Evolutionary conservation across 2,329 filamentous ascomycete species (phyloP), one percentile per base, ranked within the genome.

Genomic region (Neofusicoccum ribis): DNA sequence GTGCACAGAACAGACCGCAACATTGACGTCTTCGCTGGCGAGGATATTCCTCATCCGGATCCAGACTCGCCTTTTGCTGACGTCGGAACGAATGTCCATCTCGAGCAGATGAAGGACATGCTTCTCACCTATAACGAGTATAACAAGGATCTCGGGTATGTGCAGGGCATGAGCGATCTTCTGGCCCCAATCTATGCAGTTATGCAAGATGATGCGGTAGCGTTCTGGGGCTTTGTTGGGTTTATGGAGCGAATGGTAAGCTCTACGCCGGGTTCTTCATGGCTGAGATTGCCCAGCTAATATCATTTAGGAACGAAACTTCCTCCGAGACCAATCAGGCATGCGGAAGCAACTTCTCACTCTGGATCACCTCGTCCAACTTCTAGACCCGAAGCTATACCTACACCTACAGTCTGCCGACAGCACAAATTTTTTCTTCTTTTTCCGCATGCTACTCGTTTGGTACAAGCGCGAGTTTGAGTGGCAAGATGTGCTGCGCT

Each of bases 31-130:
- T 99, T 99, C 75, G 90, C 92, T 8, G 95, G 95, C 67, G 95
- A 99, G 78, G 95, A 98, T 73, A 96, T 93, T 46, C 94, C 95
- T 7, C 95, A 99, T 74, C 96, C 95, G 0, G 95, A 99, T 72
- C 95, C 95, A 0, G 91, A 94, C 67, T 98, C 94, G 0, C 94
- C 95, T 0, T 99, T 98, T 77, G 92, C 94, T 12, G 91, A 93
- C 50, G 87, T 89, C 3, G 95, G 95, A 68, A 99, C 95, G 52
- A 99, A 99, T 72, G 93, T 97, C 5, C 95, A 99, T 77, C 86
- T 99, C 68, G 95, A 99, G 79, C 95, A 99, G 81, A 91, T 99
- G 87, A 99, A 99, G 80, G 95, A 99, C 76, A 96, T 99, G 91
- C 88, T 99, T 0, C 85, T 99, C 17, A 98, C 95, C 0, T 99